Evolutionary conservation across 305 asterid species (phyloP).

Genomic region (Fraxinus sp.): DNA sequence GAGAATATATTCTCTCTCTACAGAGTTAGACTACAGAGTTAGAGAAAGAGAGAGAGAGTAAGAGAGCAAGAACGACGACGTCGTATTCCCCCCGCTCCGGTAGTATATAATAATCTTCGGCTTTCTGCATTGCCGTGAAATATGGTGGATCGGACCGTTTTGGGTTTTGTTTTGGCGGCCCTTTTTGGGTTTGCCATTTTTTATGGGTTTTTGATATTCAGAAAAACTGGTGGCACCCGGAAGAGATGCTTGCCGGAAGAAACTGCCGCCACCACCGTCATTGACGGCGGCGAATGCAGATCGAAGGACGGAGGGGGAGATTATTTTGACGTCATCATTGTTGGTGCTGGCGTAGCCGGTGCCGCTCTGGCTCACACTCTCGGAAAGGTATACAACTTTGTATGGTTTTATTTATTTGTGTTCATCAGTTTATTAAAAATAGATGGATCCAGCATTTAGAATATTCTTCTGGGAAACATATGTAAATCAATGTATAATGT

Average conservation of each 20-base stretch:
- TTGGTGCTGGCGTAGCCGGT: slow-evolving; percentile 94
- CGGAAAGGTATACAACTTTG: slow-evolving; percentile 53
- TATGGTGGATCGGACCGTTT: slow-evolving; percentile 35
- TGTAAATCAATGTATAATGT: not conserved
- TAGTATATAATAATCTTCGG: not conserved
- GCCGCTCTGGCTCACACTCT: slow-evolving; percentile 94
- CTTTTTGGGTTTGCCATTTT: slow-evolving; percentile 28
- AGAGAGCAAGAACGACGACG: not conserved
- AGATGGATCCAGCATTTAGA: slow-evolving; percentile 3
- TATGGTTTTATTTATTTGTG: not conserved
- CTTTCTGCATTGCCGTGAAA: slow-evolving; percentile 41
- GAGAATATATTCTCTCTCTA: not conserved
- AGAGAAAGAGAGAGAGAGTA: not conserved
- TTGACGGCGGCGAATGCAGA: slow-evolving; percentile 45
- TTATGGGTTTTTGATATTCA: slow-evolving; percentile 19
- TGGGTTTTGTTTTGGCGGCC: slow-evolving; percentile 30
- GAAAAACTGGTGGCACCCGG: slow-evolving; percentile 22
- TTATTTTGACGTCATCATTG: slow-evolving; percentile 56
- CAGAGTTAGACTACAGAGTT: not conserved
- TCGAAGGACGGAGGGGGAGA: slow-evolving; percentile 31
- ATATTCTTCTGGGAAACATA: not conserved
- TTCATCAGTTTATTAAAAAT: not conserved
- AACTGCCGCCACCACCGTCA: slow-evolving; percentile 37
- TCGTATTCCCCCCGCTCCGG: not conserved
- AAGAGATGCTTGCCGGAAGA: slow-evolving; percentile 11